phyloP scores from a whole-genome alignment of 1,284 basidiomycete species.

The Cutaneotrichosporon arboriforme region DNA sequence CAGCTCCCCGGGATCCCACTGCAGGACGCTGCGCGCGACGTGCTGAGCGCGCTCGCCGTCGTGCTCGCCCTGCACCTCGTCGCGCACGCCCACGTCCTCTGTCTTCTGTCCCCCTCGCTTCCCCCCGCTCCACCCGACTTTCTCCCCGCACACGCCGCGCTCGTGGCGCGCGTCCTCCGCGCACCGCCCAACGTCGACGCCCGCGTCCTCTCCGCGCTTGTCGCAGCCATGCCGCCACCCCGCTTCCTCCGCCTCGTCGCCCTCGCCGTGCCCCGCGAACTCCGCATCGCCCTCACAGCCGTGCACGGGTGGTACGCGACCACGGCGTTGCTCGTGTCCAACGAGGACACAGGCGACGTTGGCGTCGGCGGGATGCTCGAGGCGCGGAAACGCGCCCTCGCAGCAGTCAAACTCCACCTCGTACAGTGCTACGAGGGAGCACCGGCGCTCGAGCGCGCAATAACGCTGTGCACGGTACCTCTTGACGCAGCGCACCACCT shows the following conservation, averaged over 20 bases:
- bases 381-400: constrained; percentile 8
- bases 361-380: background rate
- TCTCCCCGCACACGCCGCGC: background rate
- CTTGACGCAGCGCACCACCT: constrained; percentile 21
- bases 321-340: background rate
- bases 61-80: constrained; percentile 7
- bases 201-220: background rate
- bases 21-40: background rate
- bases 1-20: background rate
- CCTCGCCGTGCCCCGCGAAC: constrained; percentile 7
- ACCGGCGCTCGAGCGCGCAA: constrained; percentile 7
- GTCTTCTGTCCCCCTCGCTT: constrained; percentile 4
- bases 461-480: constrained; percentile 22
- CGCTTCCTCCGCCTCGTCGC: background rate
- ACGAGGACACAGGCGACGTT: background rate
- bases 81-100: constrained; percentile 12
- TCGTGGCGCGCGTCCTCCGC: background rate
- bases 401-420: constrained; percentile 27
- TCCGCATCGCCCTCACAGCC: constrained; percentile 11
- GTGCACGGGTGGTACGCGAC: constrained; percentile 8
- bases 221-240: background rate
- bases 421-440: constrained; percentile 16
- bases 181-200: constrained; percentile 6
- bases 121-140: constrained; percentile 12
- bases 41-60: background rate